Conservation (phyloP, 129 eudicot genomes). For the Flaveria ramosissima region DNA sequence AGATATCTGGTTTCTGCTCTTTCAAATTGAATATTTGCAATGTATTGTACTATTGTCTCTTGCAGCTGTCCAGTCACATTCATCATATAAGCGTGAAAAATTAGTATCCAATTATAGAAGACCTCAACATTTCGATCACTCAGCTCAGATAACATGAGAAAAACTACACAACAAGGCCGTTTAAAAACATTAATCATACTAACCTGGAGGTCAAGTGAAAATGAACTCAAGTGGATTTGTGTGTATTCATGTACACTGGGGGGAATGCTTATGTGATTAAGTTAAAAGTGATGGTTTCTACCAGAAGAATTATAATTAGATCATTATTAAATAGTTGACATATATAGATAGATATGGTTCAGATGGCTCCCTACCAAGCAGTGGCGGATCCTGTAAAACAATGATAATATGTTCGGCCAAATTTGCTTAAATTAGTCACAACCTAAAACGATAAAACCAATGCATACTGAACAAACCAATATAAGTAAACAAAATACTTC, state of each 20-base stretch:
- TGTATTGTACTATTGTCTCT: conserved; percentile 4
- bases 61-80: conserved; percentile 16
- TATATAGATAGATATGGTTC: too few species aligned
- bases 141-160: neutral
- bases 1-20: conserved; percentile 1
- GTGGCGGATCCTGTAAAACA: too few species aligned
- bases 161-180: neutral
- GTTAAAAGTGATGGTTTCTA: neutral
- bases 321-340: too few species aligned
- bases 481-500: too few species aligned
- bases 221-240: neutral
- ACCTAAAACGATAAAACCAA: too few species aligned
- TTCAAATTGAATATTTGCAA: conserved; percentile 13
- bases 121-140: conserved; percentile 15
- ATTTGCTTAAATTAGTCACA: too few species aligned
- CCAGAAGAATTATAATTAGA: neutral
- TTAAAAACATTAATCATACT: neutral
- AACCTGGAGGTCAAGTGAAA: neutral
- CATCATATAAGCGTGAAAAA: conserved; percentile 7
- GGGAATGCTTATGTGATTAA: neutral
- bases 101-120: neutral
- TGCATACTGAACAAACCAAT: too few species aligned
- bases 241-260: neutral
- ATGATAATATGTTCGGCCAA: too few species aligned
- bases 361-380: too few species aligned